A percentile compares a stretch with the other conserved stretches of the same genome.
These are phyloP conservation scores for Tillandsia leiboldiana DNA, from an alignment of 176 grass and related monocot species.

Conservation along the genomic window DNA sequence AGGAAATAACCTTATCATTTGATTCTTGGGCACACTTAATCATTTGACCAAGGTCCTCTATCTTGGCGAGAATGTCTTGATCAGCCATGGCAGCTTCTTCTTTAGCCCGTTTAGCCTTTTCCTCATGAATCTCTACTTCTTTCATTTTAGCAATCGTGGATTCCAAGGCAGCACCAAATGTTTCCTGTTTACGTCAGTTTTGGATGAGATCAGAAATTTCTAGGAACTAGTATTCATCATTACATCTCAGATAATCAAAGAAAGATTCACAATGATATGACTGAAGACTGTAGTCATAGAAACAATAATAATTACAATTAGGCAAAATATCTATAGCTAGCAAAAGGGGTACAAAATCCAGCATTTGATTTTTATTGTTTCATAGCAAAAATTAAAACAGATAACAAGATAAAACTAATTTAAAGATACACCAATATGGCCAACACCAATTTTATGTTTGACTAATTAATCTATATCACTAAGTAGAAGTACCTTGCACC, in stretches of 20 bases:
- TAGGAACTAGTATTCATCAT: neutral
- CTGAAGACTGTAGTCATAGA: too few relatives aligned
- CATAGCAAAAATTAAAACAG: neutral
- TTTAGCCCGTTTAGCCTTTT: conserved; percentile 33
- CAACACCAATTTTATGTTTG: neutral
- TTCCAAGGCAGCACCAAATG: conserved; percentile 37
- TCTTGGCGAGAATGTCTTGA: conserved; percentile 28
- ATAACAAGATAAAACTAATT: neutral
- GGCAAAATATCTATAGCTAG: neutral
- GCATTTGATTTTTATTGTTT: too few relatives aligned
- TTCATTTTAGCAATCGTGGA: conserved; percentile 37
- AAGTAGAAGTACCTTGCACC: too few relatives aligned
- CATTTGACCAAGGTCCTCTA: conserved; percentile 28
- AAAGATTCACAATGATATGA: too few relatives aligned
- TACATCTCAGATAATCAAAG: too few relatives aligned
- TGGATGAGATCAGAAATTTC: neutral
- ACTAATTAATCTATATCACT: too few relatives aligned
- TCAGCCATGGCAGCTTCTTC: conserved; percentile 34
- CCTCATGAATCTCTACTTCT: conserved; percentile 49
- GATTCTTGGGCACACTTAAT: conserved; percentile 32
- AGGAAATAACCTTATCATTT: conserved; percentile 38
- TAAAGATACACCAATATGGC: neutral
- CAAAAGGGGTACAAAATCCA: too few relatives aligned
- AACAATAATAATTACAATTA: neutral
- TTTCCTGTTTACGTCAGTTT: conserved; percentile 24